These are phyloP conservation scores for Hymenoscyphus linearis DNA, from an alignment of 2,329 filamentous ascomycete species.

Conservation along the genomic window DNA sequence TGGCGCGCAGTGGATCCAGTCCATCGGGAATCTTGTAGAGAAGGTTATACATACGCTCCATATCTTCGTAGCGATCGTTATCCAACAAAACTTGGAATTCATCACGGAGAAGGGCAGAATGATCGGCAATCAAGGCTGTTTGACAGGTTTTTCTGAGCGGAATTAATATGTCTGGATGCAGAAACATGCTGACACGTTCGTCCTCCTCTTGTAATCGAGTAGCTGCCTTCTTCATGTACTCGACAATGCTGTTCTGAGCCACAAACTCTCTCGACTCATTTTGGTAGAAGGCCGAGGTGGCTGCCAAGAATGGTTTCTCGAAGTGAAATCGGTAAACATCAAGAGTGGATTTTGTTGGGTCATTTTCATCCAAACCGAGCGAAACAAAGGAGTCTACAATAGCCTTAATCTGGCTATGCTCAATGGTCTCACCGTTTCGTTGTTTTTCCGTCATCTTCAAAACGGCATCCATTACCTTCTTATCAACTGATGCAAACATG, in stretches of 20 bases:
- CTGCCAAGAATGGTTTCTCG: conserved; percentile 82
- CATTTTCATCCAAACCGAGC: conserved; percentile 86
- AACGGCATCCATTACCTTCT: conserved; percentile 91
- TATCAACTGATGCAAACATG: conserved; percentile 77
- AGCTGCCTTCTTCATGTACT: conserved; percentile 99
- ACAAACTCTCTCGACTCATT: conserved; percentile 92
- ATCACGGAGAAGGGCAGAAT: conserved; percentile 79
- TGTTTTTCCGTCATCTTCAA: conserved; percentile 95
- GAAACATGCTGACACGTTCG: conserved; percentile 84
- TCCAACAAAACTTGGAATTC: conserved; percentile 94
- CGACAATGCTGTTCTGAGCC: conserved; percentile 93
- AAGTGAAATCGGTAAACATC: conserved; percentile 93
- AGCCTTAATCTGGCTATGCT: conserved; percentile 93
- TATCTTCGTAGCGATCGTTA: conserved; percentile 90
- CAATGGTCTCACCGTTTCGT: conserved; percentile 94
- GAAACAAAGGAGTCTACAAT: conserved; percentile 97
- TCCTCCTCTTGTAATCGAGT: conserved; percentile 85
- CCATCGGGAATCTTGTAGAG: conserved; percentile 86
- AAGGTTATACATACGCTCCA: conserved; percentile 93
- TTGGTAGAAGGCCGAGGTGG: conserved; percentile 81
- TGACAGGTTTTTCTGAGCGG: conserved; percentile 85
- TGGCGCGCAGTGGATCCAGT: conserved; percentile 77
- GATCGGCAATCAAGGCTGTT: conserved; percentile 81
- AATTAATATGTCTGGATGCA: conserved; percentile 83
- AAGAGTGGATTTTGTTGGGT: conserved; percentile 87